Percentiles rank a stretch among this genome's conserved stretches.
phyloP scores from a whole-genome alignment of 805 yeast species.

The Kuraishia piskuri region DNA sequence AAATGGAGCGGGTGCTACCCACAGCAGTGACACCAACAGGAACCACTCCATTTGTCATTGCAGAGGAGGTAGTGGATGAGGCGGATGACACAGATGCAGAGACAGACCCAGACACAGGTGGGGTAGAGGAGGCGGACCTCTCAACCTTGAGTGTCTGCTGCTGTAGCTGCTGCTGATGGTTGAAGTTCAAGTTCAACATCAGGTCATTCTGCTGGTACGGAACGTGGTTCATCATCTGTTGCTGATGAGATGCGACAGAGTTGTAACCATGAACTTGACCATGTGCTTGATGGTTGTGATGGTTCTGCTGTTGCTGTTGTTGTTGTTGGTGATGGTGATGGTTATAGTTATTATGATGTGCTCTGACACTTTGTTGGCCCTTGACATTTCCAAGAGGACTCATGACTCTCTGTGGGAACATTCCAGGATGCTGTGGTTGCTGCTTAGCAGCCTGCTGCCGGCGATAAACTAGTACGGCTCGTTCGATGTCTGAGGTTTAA shows the following conservation, averaged over 20 bases:
- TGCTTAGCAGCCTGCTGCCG: not conserved
- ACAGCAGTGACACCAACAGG: not conserved
- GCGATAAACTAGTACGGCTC: not conserved
- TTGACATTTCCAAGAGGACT: not conserved
- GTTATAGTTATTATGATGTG: not conserved
- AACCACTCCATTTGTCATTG: not conserved
- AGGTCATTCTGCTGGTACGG: not conserved
- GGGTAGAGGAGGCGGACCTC: not conserved
- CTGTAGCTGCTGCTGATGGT: not conserved
- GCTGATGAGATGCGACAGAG: not conserved
- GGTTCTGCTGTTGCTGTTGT: not conserved
- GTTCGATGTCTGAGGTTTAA: not conserved
- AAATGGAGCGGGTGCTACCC: not conserved
- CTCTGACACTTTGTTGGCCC: not conserved
- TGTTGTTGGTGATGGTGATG: not conserved
- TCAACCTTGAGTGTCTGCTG: not conserved
- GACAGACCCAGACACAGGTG: not conserved
- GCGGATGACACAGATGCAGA: not conserved
- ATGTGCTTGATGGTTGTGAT: not conserved
- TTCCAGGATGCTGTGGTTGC: not conserved
- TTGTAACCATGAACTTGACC: not conserved
- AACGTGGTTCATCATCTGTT: not conserved
- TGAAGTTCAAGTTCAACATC: not conserved
- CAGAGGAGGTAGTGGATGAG: constrained; percentile 1
- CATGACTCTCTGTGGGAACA: not conserved